Evolutionary conservation across 495 filamentous ascomycete genomes (phyloP), one percentile per base, ranked within the genome.

Genomic region (Aspergillus wentii): DNA sequence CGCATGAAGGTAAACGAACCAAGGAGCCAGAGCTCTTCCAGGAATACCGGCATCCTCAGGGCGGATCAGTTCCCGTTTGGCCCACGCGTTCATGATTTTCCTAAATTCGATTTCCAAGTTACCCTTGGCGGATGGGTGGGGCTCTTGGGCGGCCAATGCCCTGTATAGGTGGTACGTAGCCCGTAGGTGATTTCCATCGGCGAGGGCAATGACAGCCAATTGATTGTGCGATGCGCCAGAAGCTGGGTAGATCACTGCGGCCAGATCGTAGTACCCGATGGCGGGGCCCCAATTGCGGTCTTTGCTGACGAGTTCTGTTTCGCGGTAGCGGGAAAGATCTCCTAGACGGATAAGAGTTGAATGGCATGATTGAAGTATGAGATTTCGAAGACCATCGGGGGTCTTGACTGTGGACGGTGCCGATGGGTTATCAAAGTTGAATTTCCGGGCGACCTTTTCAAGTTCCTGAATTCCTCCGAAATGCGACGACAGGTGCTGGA

Each of bases 111-210:
- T 72, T 45, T 85, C 82, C 17, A 98, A 71, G 46, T 96, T 98
- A 5, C 62, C 62, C 19, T 71, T 64, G 2, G 87, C 89, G 6
- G 74, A 64, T 5, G 83, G 80, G 53, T 91, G 80, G 4, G 90
- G 86, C 23, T 82, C 73, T 19, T 79, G 67, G 22, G 81, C 78
- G 2, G 80, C 79, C 27, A 90, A 64, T 13, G 88, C 84, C 35
- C 90, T 76, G 51, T 94, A 95, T 9, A 96, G 73, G 60, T 97
- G 80, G 52, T 96, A 96, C 1, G 87, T 83, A 3, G 88, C 80
- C 16, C 85, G 75, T 16, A 96, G 72, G 54, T 94, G 85, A 42
- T 88, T 80, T 13, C 66, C 73, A 51, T 86, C 82, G 33, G 82
- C 80, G 27, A 80, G 71, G 19, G 86, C 81, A 41, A 96, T 83